Evolutionary conservation across 2,329 filamentous ascomycete species (phyloP).

Genomic region (Monilinia fructicola): DNA sequence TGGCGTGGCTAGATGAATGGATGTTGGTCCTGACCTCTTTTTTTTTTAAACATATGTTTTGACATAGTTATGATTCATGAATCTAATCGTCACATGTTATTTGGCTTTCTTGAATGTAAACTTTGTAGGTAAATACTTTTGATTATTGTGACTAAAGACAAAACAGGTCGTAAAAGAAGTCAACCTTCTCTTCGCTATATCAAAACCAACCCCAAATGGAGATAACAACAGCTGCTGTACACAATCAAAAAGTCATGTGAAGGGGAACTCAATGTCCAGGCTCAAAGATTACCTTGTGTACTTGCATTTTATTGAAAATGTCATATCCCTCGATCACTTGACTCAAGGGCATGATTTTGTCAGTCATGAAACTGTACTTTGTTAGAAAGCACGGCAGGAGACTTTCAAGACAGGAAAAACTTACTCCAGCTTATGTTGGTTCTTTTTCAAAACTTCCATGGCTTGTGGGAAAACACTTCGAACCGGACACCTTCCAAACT

Average conservation of each 20-base stretch:
- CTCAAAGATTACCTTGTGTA: conserved; percentile 71
- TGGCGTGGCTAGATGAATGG: neutral
- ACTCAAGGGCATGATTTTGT: conserved; percentile 69
- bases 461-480: conserved; percentile 68
- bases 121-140: neutral
- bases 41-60: too few relatives aligned
- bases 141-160: neutral
- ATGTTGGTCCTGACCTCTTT: neutral
- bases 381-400: conserved; percentile 27
- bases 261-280: conserved; percentile 25
- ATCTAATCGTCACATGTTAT: neutral
- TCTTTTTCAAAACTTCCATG: conserved; percentile 62
- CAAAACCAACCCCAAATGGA: neutral
- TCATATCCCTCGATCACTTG: conserved; percentile 68
- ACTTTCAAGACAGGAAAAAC: conserved; percentile 29
- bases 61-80: neutral
- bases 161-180: neutral
- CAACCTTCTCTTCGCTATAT: neutral
- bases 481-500: conserved; percentile 75
- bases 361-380: conserved; percentile 68
- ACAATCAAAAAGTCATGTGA: neutral
- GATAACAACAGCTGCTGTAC: neutral
- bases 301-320: conserved; percentile 70
- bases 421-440: conserved; percentile 66
- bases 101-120: neutral